These are phyloP conservation scores for Boletus pseudopeckii DNA, from an alignment of 768 basidiomycete genomes.

Conservation along the genomic window DNA sequence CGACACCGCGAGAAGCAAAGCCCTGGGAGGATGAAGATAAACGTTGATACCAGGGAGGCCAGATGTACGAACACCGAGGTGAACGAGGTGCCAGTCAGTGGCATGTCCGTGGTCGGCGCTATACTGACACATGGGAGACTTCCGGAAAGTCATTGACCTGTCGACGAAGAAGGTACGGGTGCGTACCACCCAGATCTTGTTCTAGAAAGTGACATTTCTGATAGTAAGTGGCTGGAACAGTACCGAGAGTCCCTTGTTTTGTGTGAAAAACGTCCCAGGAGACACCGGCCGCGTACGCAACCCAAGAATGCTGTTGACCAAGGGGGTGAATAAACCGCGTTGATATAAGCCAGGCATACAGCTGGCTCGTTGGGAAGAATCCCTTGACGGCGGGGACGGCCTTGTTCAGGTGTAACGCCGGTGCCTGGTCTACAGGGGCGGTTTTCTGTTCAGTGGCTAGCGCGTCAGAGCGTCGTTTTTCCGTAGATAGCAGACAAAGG, in stretches of 20 bases:
- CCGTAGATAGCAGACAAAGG: not conserved
- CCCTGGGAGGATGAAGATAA: conserved; percentile 33
- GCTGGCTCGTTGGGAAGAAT: conserved; percentile 58
- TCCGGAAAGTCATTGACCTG: not conserved
- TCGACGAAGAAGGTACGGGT: not conserved
- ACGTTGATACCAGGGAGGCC: not conserved
- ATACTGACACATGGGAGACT: conserved; percentile 87
- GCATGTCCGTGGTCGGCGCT: no score
- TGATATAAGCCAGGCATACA: conserved; percentile 44
- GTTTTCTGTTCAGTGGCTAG: not conserved
- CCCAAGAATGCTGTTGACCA: not conserved
- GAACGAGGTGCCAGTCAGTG: conserved; percentile 82
- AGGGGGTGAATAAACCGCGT: conserved; percentile 13
- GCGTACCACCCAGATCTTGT: conserved; percentile 63
- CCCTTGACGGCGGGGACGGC: conserved; percentile 43
- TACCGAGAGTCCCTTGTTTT: conserved; percentile 50
- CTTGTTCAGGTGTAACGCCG: conserved; percentile 40
- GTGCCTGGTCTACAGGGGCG: not conserved
- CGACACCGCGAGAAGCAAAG: conserved; percentile 69
- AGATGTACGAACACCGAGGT: conserved; percentile 51
- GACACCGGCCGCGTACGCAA: not conserved
- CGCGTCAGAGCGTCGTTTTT: not conserved
- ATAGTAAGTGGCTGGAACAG: conserved; percentile 69
- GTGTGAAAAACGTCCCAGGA: conserved; percentile 35
- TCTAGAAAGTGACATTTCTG: conserved; percentile 62